A percentile compares a stretch with the other conserved stretches of the same genome.
These are phyloP conservation scores for Trypanosoma cruzi DNA, from an alignment of 208 protist genomes.

Conservation along the genomic window DNA sequence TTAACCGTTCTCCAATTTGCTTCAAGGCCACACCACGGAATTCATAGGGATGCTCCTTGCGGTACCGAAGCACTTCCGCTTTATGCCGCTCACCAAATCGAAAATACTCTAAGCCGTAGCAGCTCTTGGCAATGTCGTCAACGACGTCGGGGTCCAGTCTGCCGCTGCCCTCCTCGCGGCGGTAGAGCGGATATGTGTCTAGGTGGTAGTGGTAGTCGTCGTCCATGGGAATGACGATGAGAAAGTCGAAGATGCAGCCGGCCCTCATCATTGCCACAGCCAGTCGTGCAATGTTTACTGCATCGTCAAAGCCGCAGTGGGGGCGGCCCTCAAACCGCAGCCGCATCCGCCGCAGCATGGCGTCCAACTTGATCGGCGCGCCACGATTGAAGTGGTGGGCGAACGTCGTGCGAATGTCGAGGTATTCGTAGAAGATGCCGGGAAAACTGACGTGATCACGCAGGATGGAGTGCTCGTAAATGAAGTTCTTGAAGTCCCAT, in stretches of 20 bases:
- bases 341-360: conserved; percentile 75
- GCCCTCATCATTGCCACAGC: conserved; percentile 78
- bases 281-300: conserved; percentile 91
- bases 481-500: conserved; percentile 88
- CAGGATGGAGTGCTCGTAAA: conserved; percentile 75
- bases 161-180: conserved; percentile 80
- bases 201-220: conserved; percentile 71
- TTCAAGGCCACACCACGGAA: conserved; percentile 49
- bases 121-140: conserved; percentile 85
- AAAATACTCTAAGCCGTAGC: conserved; percentile 82
- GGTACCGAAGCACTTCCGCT: conserved; percentile 54
- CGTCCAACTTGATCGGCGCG: conserved; percentile 67
- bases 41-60: conserved; percentile 43
- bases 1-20: conserved; percentile 35
- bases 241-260: conserved; percentile 86
- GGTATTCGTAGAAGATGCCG: conserved; percentile 88
- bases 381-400: conserved; percentile 71
- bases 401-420: conserved; percentile 90
- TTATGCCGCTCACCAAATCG: conserved; percentile 65
- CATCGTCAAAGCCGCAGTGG: conserved; percentile 92
- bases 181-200: conserved; percentile 71
- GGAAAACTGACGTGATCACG: conserved; percentile 79
- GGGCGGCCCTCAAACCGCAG: conserved; percentile 82
- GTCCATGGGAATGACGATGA: conserved; percentile 68
- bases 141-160: conserved; percentile 77